Conservation (phyloP, 768 basidiomycete species). For the Piloderma croceum region DNA sequence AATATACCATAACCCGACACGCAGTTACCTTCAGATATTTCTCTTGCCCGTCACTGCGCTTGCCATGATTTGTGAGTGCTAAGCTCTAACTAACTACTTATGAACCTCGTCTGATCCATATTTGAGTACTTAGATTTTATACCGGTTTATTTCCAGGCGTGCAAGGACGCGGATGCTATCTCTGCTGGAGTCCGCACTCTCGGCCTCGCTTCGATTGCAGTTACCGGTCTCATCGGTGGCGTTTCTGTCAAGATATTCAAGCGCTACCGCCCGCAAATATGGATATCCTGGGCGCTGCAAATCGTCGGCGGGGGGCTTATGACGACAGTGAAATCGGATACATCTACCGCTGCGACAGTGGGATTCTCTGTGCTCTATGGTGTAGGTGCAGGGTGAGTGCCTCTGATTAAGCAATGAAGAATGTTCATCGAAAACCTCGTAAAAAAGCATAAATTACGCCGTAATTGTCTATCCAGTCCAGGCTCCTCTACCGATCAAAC, state of each 20-base stretch:
- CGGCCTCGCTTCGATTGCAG: slow-evolving; percentile 28
- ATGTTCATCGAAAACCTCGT: too few species aligned
- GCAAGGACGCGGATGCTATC: slow-evolving; percentile 31
- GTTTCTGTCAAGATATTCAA: slow-evolving; percentile 22
- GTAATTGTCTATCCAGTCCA: too few species aligned
- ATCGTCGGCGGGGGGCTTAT: slow-evolving; percentile 34
- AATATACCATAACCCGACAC: background rate
- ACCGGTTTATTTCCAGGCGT: slow-evolving; percentile 44
- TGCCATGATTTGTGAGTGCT: slow-evolving; percentile 15
- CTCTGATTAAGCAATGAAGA: too few species aligned
- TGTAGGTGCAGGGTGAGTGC: too few species aligned
- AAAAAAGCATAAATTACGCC: too few species aligned
- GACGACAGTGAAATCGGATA: slow-evolving; percentile 18
- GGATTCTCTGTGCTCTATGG: too few species aligned
- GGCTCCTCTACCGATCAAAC: too few species aligned
- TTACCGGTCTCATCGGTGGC: slow-evolving; percentile 33
- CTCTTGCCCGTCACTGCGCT: slow-evolving; percentile 22
- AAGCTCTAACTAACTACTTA: too few species aligned
- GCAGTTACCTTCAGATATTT: slow-evolving; percentile 31
- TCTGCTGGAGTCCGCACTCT: slow-evolving; percentile 34
- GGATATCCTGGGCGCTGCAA: slow-evolving; percentile 31
- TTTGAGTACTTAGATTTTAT: slow-evolving; percentile 26
- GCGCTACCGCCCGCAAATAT: slow-evolving; percentile 30
- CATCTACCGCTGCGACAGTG: slow-evolving; percentile 17
- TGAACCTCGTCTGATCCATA: too few species aligned